Evolutionary conservation across 2,329 filamentous ascomycete species (phyloP), one percentile per base, ranked within the genome.

Genomic region (Chrysoporthe cubensis): DNA sequence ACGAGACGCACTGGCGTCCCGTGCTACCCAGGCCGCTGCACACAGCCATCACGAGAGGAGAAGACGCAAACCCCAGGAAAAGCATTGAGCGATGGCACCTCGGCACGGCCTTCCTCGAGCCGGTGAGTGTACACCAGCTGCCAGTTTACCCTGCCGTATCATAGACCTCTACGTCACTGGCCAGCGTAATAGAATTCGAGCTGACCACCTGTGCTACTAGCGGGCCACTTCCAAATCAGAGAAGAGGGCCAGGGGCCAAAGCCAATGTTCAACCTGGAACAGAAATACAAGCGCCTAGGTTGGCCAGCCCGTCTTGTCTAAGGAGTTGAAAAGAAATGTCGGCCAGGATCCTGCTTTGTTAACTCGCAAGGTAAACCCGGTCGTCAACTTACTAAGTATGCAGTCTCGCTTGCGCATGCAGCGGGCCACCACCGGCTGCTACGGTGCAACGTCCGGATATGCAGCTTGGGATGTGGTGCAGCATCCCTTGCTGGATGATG

Each of bases 341-440:
- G 26, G 50, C 48, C 48, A 52, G 26, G 21, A 21, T 52, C 48
- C n/a, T 26, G 21, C 50, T 32, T 34, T 21, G 9, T 32, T 21
- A 54, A 54, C 50, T 21, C 32, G 50, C 26, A 54, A 54, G 13
- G 50, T 32, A 13, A 26, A 26, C 26, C 50, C 26, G 13, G 32
- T 54, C 21, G 26, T 26, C 26, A 26, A 26, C 26, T 26, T 26
- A 26, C 26, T 26, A 26, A 26, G 26, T 26, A 26, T 26, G 26
- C 26, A 16, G 50, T 54, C 50, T 57, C 54, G 32, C 54, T 57
- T 57, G 54, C 34, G 34, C 54, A 57, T 57, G 54, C 16, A 57
- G 54, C 32, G 40, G 9, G 13, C 34, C 54, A 57, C 18, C 32
- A 40, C 32, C 50, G 50, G 50, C 32, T 57, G 4, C 11, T n/a